phyloP scores from a whole-genome alignment of 2,329 filamentous ascomycete species.

The Cyphellophora europaea region DNA sequence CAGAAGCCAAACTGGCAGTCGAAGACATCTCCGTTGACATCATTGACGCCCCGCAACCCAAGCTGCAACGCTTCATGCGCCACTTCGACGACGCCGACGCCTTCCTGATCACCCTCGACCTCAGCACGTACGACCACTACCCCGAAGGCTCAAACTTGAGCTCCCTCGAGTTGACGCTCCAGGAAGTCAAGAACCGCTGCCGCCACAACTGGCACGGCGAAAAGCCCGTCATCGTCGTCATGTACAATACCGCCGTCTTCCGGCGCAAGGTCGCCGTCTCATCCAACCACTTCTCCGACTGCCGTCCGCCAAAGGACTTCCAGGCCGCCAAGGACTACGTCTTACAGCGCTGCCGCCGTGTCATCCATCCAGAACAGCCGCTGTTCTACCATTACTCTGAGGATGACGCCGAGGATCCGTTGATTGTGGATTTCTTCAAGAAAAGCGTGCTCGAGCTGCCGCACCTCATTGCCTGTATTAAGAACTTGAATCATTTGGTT shows the following conservation, averaged over 20 bases:
- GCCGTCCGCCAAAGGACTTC: slow-evolving; percentile 7
- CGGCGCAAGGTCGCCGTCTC: slow-evolving; percentile 5
- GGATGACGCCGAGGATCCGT: background rate
- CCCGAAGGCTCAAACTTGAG: slow-evolving; percentile 1
- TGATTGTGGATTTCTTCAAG: background rate
- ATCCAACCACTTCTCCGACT: slow-evolving; percentile 9
- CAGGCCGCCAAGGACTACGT: slow-evolving; percentile 11
- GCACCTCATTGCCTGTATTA: background rate
- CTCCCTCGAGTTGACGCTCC: background rate
- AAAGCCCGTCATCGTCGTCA: slow-evolving; percentile 8
- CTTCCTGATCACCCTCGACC: slow-evolving; percentile 11
- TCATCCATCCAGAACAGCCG: background rate
- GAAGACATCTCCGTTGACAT: slow-evolving; percentile 5
- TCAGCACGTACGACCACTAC: slow-evolving; percentile 13
- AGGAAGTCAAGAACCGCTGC: slow-evolving; percentile 4
- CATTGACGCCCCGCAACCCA: slow-evolving; percentile 7
- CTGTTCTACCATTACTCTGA: background rate
- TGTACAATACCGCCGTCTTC: slow-evolving; percentile 9
- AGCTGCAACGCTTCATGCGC: slow-evolving; percentile 7
- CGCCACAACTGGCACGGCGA: slow-evolving; percentile 6
- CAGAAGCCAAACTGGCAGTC: slow-evolving; percentile 11
- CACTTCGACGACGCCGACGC: slow-evolving; percentile 11
- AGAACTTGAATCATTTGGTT: too few relatives aligned
- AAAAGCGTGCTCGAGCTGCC: background rate
- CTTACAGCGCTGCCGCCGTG: slow-evolving; percentile 5